Evolutionary conservation across 2,329 filamentous ascomycete species (phyloP).

Genomic region (Colletotrichum aenigma): DNA sequence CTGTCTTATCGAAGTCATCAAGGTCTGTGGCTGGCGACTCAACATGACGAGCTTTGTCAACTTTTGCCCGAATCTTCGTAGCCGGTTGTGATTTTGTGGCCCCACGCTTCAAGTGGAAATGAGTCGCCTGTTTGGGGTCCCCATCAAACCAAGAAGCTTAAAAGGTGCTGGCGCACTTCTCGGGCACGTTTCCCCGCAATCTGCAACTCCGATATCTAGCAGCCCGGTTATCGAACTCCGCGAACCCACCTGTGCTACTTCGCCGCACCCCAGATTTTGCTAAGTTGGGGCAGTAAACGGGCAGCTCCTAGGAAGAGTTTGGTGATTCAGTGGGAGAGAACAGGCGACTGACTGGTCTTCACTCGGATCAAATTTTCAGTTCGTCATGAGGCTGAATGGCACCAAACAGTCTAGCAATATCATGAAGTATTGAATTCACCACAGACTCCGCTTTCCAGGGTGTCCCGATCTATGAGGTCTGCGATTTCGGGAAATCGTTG

Average conservation of each 20-base stretch:
- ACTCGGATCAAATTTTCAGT: neutral
- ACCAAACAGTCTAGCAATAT: neutral
- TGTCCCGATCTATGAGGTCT: neutral
- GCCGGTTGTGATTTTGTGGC: neutral
- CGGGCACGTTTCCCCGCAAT: neutral
- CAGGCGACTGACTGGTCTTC: neutral
- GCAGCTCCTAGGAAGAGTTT: neutral
- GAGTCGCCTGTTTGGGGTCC: neutral
- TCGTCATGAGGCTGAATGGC: neutral
- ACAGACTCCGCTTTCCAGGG: neutral
- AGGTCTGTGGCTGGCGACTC: neutral
- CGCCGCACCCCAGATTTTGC: neutral
- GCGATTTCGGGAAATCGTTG: slow-evolving; percentile 28
- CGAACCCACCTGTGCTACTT: neutral
- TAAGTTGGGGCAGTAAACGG: neutral
- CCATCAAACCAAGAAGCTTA: neutral
- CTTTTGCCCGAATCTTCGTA: neutral
- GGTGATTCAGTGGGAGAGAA: neutral
- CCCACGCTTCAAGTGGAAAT: neutral
- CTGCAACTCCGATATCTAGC: neutral
- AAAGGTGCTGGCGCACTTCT: neutral
- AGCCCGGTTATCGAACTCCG: neutral
- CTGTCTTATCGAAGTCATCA: neutral
- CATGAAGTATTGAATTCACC: neutral
- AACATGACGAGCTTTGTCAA: neutral